A percentile compares a stretch with the other conserved stretches of the same genome.
phyloP scores from a whole-genome alignment of 306 rosid species.

The Quillaja saponaria region DNA sequence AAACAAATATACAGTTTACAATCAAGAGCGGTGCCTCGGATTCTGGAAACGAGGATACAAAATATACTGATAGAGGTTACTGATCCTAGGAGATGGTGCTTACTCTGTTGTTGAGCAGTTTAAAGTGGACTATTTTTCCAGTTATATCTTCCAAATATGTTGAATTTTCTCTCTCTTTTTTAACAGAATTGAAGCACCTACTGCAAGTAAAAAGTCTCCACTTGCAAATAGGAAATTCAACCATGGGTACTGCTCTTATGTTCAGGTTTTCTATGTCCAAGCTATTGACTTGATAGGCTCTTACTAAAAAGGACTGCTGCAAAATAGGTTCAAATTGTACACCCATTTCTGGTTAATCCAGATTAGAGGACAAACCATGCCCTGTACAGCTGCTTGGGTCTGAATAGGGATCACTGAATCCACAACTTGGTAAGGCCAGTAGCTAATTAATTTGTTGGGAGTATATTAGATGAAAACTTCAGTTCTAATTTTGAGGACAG shows the following conservation, averaged over 20 bases:
- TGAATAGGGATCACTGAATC: too few relatives aligned
- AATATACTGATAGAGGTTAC: too few relatives aligned
- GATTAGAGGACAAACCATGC: conserved; percentile 1
- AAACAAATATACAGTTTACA: too few relatives aligned
- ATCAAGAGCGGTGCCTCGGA: too few relatives aligned
- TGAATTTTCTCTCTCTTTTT: neutral
- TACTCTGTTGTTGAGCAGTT: neutral
- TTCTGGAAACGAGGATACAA: too few relatives aligned
- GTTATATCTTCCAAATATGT: neutral
- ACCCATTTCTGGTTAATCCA: neutral
- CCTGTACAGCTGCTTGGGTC: too few relatives aligned
- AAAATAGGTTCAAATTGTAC: neutral
- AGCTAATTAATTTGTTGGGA: too few relatives aligned
- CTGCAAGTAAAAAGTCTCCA: neutral
- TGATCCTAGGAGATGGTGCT: conserved; percentile 4
- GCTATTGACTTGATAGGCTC: neutral
- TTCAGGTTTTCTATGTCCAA: conserved; percentile 4
- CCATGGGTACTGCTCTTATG: neutral
- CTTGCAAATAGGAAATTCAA: neutral
- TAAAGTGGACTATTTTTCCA: neutral
- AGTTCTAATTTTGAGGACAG: conserved; percentile 5
- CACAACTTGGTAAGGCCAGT: too few relatives aligned
- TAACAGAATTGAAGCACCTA: too few relatives aligned
- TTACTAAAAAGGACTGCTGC: too few relatives aligned
- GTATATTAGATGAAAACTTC: too few relatives aligned